Evolutionary conservation across 2,329 filamentous ascomycete species (phyloP).

Genomic region (Diaporthe vaccinii): DNA sequence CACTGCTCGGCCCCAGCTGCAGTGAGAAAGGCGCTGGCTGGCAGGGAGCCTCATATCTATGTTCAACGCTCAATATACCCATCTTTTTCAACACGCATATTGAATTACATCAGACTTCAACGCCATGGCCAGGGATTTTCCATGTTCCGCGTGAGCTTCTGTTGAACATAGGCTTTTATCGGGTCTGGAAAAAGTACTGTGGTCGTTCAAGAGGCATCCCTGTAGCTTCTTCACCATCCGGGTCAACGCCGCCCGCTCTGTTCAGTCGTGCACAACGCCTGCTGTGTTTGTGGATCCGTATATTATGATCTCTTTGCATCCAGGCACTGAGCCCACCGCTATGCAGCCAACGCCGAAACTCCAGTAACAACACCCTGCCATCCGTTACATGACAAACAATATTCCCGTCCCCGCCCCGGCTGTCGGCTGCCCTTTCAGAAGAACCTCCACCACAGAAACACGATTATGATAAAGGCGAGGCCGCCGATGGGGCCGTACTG

Average conservation of each 20-base stretch:
- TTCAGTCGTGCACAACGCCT: not conserved
- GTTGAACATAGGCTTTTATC: not conserved
- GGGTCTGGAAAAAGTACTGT: not conserved
- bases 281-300: not conserved
- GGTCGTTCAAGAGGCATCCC: not conserved
- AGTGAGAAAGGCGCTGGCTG: constrained; percentile 6
- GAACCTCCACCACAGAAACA: constrained; percentile 95
- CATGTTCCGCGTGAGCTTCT: not conserved
- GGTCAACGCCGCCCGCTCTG: not conserved
- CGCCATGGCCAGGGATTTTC: too few relatives aligned
- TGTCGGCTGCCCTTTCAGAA: constrained; percentile 67
- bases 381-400: not conserved
- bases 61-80: constrained; percentile 27
- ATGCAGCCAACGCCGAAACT: constrained; percentile 40
- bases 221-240: not conserved
- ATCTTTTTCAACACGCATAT: not conserved
- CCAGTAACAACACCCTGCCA: constrained; percentile 4
- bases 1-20: not conserved
- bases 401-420: not conserved
- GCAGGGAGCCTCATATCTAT: constrained; percentile 16
- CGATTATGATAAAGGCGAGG: constrained; percentile 83
- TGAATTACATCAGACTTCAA: not conserved
- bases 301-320: constrained; percentile 15
- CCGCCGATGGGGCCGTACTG: constrained; percentile 95
- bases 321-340: constrained; percentile 32